Evolutionary conservation across 495 filamentous ascomycete species (phyloP), one percentile per base, ranked within the genome.

Genomic region (Lepidopterella palustris): DNA sequence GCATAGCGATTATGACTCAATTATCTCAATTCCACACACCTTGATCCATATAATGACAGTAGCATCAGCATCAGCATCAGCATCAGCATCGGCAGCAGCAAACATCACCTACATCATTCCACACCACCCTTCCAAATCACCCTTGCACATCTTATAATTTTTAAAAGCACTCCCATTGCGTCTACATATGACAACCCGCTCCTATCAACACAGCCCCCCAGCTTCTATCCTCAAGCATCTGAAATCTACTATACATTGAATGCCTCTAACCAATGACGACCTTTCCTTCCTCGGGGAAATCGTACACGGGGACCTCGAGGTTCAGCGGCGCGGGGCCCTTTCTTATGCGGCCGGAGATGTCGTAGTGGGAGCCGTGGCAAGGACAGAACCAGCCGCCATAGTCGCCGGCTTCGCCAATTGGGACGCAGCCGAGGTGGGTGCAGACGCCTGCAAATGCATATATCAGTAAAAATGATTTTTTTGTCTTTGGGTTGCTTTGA

Each of bases 321-420:
- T 99, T 99, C 70, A 97, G 81, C 62, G 93, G 93, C 55, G 93
- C 93, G 50, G 93, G 93, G 23, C 93, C 93, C 82, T 88, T 96
- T 76, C 93, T 84, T 78, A 92, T 87, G 74, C 93, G 89, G 72
- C 93, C 93, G 61, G 90, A 96, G 77, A 99, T 96, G 77, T 99
- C 93, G 83, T 99, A 99, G 80, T 99, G 93, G 57, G 91, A 96
- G 73, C 93, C 93, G 82, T 99, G 93, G 86, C 93, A 99, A 61
- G 93, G 93, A 80, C 93, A 99, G 86, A 99, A 99, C 93, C 93
- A 99, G 70, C 93, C 93, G 70, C 93, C 93, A 73, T 79, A 99
- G 74, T 99, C 95, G 73, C 93, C 93, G 61, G 93, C 87, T 80
- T 99, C 93, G 73, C 93, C 93, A 75, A 99, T 97, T 64, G 93